Evolutionary conservation across 352 stramenopile species (phyloP), one percentile per base, ranked within the genome.

Genomic region (Phytophthora pseudosyringae): DNA sequence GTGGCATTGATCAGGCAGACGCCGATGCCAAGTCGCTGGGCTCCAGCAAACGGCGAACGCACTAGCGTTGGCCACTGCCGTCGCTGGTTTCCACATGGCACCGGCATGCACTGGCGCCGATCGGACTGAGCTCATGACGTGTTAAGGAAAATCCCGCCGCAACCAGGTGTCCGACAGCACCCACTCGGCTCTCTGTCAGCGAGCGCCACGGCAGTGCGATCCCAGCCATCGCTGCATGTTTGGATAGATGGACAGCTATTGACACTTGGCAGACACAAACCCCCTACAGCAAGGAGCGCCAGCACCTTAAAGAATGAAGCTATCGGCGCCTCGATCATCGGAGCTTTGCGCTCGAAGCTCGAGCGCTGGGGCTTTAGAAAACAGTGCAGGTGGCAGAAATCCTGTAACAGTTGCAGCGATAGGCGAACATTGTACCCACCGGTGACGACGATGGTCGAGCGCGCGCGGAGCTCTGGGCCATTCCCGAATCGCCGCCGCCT

Each of bases 111-210:
- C 16, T 59, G 12, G 38, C 25, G 21, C 21, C 21, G 21, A 21
- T 35, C 15, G 13, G 29, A 47, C 56, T 64, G 54, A 29, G 62
- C 38, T 64, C 48, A 70, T 66, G 54, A 70, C 62, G 62, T 70
- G 55, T 65, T 70, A 70, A 21, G 61, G 55, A 65, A 44, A 50
- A 55, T 67, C 46, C 28, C 11, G 35, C 15, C 3, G 31, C 46
- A 49, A 49, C 32, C 36, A 54, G 46, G 44, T 67, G 56, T 64
- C 45, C 35, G 8, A 47, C 21, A 43, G 36, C 26, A 59, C 40
- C 28, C 56, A 39, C 28, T 28, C 51, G 50, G 44, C 63, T 70
- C 48, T 65, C 32, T 69, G 31, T 56, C 43, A 33, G 16, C 12
- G 18, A 47, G 16, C 5, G 18, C 40, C 16, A 16, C 7, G n/a